Evolutionary conservation across 2,329 filamentous ascomycete genomes (phyloP).

Genomic region (Madurella mycetomatis): DNA sequence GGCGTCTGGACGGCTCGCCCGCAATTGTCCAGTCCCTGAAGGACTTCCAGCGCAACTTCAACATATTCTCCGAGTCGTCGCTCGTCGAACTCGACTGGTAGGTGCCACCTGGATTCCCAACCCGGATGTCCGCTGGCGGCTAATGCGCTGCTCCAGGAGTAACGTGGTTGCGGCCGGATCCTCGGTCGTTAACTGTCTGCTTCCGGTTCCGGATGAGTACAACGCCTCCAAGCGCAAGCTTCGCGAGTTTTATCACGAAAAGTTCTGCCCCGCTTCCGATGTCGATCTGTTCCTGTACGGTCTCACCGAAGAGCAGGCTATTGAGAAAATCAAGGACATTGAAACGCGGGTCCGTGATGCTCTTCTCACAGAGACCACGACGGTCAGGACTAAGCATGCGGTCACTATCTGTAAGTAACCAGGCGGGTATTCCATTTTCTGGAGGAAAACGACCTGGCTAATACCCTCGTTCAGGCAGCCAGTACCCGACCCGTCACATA

Average conservation of each 20-base stretch:
- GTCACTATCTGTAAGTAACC: slow-evolving; percentile 63
- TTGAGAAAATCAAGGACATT: slow-evolving; percentile 81
- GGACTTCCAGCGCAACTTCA: slow-evolving; percentile 75
- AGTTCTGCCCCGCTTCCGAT: slow-evolving; percentile 76
- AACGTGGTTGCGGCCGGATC: slow-evolving; percentile 80
- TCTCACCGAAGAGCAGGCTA: slow-evolving; percentile 68
- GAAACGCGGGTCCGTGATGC: slow-evolving; percentile 70
- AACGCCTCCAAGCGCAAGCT: slow-evolving; percentile 58
- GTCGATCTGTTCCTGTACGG: slow-evolving; percentile 84
- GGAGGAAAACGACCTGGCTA: slow-evolving; percentile 2
- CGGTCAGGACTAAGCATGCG: slow-evolving; percentile 79
- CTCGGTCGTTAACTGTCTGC: slow-evolving; percentile 71
- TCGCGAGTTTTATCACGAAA: slow-evolving; percentile 75
- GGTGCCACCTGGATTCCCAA: not conserved
- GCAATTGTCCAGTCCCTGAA: slow-evolving; percentile 64
- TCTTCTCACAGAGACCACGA: slow-evolving; percentile 77
- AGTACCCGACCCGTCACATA: slow-evolving; percentile 78
- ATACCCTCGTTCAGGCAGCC: slow-evolving; percentile 49
- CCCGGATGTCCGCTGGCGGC: not conserved
- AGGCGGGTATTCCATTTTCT: not conserved
- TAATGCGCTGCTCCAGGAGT: slow-evolving; percentile 10
- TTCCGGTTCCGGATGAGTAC: slow-evolving; percentile 64
- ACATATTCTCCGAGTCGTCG: slow-evolving; percentile 74
- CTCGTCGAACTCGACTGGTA: slow-evolving; percentile 73
- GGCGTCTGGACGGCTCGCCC: slow-evolving; percentile 57